These are phyloP conservation scores for Aschersonia sp. DNA, from an alignment of 2,329 filamentous ascomycete species.

Conservation along the genomic window DNA sequence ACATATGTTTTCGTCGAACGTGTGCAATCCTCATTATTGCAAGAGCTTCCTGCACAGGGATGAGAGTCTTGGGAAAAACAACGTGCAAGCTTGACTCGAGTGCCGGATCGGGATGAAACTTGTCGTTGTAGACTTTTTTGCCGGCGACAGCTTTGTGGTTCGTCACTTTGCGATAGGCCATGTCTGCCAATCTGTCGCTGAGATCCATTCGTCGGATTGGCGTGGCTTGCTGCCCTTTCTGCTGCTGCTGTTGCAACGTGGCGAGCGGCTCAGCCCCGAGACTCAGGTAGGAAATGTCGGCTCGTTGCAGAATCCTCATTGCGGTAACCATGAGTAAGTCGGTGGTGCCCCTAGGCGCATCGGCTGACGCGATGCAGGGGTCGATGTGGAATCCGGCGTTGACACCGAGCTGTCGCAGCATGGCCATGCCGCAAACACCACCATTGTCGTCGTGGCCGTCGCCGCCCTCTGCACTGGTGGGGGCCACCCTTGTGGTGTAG, in stretches of 20 bases:
- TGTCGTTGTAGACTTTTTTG: conserved; percentile 9
- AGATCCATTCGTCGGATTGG: neutral
- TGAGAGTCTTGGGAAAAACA: conserved; percentile 5
- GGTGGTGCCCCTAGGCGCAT: conserved; percentile 5
- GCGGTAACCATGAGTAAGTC: conserved; percentile 8
- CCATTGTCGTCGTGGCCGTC: conserved; percentile 2
- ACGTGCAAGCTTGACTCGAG: conserved; percentile 7
- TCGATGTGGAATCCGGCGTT: conserved; percentile 9
- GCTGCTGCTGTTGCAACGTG: conserved; percentile 3
- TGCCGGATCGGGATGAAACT: conserved; percentile 8
- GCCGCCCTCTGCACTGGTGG: too few relatives aligned
- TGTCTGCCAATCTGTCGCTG: conserved; percentile 6
- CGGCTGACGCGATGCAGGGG: conserved; percentile 8
- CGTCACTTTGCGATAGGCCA: conserved; percentile 4
- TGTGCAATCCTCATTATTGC: conserved; percentile 9
- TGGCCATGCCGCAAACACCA: conserved; percentile 7
- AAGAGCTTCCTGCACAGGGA: conserved; percentile 6
- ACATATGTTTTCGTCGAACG: conserved; percentile 4
- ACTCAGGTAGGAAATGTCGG: conserved; percentile 8
- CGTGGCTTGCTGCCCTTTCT: conserved; percentile 1
- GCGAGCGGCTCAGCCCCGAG: conserved; percentile 8
- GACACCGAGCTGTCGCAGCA: conserved; percentile 8
- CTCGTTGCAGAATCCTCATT: conserved; percentile 7
- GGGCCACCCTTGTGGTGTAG: conserved; percentile 1
- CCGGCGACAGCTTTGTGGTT: conserved; percentile 2